Base-by-base conservation (phyloP, 2,329 filamentous ascomycete species). In the Nothomitra cinnamomea region DNA sequence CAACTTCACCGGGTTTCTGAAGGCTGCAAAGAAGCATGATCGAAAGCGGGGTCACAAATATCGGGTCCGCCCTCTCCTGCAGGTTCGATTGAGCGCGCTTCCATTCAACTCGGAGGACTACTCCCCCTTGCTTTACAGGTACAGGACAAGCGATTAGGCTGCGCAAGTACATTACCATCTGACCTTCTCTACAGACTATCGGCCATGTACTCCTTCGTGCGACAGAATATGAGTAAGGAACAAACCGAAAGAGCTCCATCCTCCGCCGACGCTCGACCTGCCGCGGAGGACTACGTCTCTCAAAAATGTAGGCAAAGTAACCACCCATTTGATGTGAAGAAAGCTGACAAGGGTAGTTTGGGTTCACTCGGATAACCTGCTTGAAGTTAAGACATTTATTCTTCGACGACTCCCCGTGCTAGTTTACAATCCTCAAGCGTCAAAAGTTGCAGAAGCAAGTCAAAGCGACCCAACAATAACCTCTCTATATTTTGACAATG, bases 11-110 rank as follows among this genome's bases (percentile, higher is more conserved):
- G 92, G 88, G 49, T 95, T 96, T 69, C 77, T 95, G 64, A 98
- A 98, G 75, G 94, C 94, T 49, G 88, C 88, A 54, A 98, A 98
- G 80, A 98, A 98, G 72, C 92, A 98, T 69, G 92, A 98, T 69
- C 85, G 92, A 60, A 94, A 90, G 71, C 79, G 90, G 59, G 89
- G 89, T 54, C 77, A 81, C 59, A 77, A 81, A 53, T 96, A 96
- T 72, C 87, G 83, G 66, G 85, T 96, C 60, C 81, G 87, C 22
- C 89, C 92, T 25, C 82, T 96, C 72, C 82, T 96, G 69, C 86
- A 95, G 70, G 83, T 95, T 61, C 85, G 86, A 61, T 71, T 98
- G 62, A 80, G 86, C n/a, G 80, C 87, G 59, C 76, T 89, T 57
- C 88, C 90, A 12, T 94, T 98, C 75, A 95, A 96, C 70, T 90